Evolutionary conservation across 2,329 filamentous ascomycete genomes (phyloP).

Genomic region (Pezicula radicicola): DNA sequence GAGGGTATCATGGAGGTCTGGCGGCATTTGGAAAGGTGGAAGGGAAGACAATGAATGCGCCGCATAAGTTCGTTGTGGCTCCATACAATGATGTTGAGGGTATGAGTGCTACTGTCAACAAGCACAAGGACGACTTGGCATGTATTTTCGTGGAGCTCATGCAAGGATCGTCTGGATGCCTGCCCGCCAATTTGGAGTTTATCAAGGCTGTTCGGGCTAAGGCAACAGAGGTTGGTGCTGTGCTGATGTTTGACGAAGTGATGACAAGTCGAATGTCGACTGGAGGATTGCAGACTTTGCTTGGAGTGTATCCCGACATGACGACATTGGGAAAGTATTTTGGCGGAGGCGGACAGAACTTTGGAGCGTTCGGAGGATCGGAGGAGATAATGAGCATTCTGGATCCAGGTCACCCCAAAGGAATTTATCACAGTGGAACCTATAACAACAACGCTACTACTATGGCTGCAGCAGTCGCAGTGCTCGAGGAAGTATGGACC

Average conservation of each 20-base stretch:
- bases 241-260: slow-evolving; percentile 72
- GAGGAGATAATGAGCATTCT: slow-evolving; percentile 54
- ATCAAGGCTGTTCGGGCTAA: slow-evolving; percentile 8
- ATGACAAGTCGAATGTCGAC: slow-evolving; percentile 59
- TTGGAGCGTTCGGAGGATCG: slow-evolving; percentile 63
- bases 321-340: slow-evolving; percentile 65
- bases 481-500: slow-evolving; percentile 10
- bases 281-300: slow-evolving; percentile 42
- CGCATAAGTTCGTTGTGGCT: slow-evolving; percentile 40
- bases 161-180: slow-evolving; percentile 59
- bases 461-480: slow-evolving; percentile 47
- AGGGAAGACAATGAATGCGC: slow-evolving; percentile 15
- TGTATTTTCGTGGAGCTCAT: slow-evolving; percentile 61
- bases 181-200: slow-evolving; percentile 34
- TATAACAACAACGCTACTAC: slow-evolving; percentile 62
- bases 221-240: slow-evolving; percentile 34
- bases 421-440: slow-evolving; percentile 54
- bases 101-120: slow-evolving; percentile 39
- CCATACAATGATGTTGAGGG: slow-evolving; percentile 57
- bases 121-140: slow-evolving; percentile 35
- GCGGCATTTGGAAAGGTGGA: slow-evolving; percentile 34
- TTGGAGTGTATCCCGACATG: slow-evolving; percentile 52
- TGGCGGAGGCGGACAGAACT: slow-evolving; percentile 62
- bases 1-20: slow-evolving; percentile 15
- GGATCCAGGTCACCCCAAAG: slow-evolving; percentile 41